Evolutionary conservation across 805 yeast genomes (phyloP), one percentile per base, ranked within the genome.

Genomic region (Starmerella khaoyaiensis): DNA sequence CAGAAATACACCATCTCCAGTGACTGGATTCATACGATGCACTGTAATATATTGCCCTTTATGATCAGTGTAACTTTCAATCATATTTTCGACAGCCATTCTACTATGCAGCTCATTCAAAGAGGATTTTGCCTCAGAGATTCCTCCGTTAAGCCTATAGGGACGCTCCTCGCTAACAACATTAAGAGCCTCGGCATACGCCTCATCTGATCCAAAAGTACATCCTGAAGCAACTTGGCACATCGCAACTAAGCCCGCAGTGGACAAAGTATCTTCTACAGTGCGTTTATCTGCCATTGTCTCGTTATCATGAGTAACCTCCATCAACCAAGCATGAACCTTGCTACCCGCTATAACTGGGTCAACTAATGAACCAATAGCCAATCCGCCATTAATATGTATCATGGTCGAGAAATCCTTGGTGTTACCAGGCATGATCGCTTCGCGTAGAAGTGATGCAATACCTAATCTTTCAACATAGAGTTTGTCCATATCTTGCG

Each of bases 241-340:
- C 55, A 87, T 71, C 0, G 96, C 77, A 4, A 90, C 96, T 36
- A 87, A 64, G 0, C 95, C 98, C 3, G 96, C 96, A 51, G 79
- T 87, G 8, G 96, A 93, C 29, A 87, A 65, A 0, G 97, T 86
- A 53, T 87, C 98, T 54, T 86, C 95, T 1, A 82, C 78, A 0
- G 95, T 84, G 55, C 97, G 72, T 59, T 79, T 83, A 49, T 87
- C 93, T 29, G 67, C 69, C 2, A 96, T 94, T 16, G 75, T 77
- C 59, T 84, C 90, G 54, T 87, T 87, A 57, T 87, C 98, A 57
- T 87, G 98, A 2, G 97, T 86, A 53, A 96, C 87, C 54, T 90
- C 97, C 96, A 90, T 87, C 50, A 87, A 79, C 49, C 90, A 64
- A 0, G 97, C 95, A 60, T 84, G 96, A 4, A 94, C 93, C n/a